Conservation (phyloP, 208 protist genomes). For the Wallacemonas sp. region DNA sequence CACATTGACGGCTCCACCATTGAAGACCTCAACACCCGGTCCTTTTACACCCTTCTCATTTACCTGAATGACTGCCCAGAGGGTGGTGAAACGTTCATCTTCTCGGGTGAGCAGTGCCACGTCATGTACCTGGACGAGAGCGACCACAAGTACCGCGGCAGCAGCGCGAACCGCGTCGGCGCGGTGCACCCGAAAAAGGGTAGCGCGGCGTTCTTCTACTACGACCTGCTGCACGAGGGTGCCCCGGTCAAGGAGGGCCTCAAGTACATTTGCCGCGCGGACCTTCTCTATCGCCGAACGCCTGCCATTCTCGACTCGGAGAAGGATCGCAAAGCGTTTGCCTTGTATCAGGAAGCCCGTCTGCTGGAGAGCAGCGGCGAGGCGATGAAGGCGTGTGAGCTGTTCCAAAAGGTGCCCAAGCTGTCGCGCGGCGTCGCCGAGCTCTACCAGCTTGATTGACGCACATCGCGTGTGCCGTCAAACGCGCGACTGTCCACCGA, state of each 20-base stretch:
- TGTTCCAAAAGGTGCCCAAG: slow-evolving; percentile 74
- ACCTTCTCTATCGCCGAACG: slow-evolving; percentile 77
- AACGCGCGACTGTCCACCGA: too few species aligned
- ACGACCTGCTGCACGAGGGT: slow-evolving; percentile 87
- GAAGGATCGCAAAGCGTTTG: slow-evolving; percentile 66
- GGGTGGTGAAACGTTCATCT: slow-evolving; percentile 85
- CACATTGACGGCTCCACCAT: slow-evolving; percentile 90
- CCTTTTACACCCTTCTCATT: slow-evolving; percentile 89
- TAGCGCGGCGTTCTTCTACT: slow-evolving; percentile 84
- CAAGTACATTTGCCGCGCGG: slow-evolving; percentile 91
- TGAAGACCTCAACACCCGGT: slow-evolving; percentile 86
- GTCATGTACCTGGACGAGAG: slow-evolving; percentile 55
- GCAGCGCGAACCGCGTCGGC: slow-evolving; percentile 43
- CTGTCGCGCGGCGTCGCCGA: slow-evolving; percentile 76
- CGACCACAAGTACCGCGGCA: slow-evolving; percentile 60
- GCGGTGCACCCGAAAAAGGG: slow-evolving; percentile 66
- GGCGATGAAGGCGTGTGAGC: slow-evolving; percentile 60
- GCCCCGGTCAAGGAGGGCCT: slow-evolving; percentile 58
- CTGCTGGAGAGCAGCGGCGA: slow-evolving; percentile 73
- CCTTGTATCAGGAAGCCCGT: slow-evolving; percentile 75
- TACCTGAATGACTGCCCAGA: slow-evolving; percentile 85
- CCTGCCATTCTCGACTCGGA: slow-evolving; percentile 72
- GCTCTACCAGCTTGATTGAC: slow-evolving; percentile 79
- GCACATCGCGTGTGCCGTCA: too few species aligned
- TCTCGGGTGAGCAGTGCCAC: slow-evolving; percentile 71